Conservation (phyloP, 2,329 filamentous ascomycete genomes). For the Penicillium sp. region DNA sequence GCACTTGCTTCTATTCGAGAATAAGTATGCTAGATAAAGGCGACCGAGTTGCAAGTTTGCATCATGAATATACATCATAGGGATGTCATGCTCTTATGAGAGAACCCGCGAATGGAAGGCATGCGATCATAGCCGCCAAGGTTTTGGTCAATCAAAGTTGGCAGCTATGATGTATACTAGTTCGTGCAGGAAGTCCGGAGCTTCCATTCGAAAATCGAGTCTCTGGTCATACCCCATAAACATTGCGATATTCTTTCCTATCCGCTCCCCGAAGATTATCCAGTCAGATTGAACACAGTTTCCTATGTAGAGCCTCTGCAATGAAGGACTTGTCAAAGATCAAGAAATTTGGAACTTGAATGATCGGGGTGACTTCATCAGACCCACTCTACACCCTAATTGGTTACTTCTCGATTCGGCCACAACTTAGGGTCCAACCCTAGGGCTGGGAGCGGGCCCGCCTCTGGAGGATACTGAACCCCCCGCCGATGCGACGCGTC, state of each 20-base stretch:
- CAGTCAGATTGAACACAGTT: not conserved
- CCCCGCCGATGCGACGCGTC: not conserved
- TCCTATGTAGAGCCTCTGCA: not conserved
- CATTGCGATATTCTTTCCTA: too few relatives aligned
- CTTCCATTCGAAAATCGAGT: not conserved
- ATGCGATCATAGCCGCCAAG: not conserved
- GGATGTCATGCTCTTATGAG: slow-evolving; percentile 30
- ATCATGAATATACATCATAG: slow-evolving; percentile 33
- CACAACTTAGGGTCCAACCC: slow-evolving; percentile 32
- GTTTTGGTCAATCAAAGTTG: slow-evolving; percentile 12
- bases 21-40: not conserved
- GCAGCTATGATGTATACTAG: slow-evolving; percentile 9
- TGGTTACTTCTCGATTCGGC: slow-evolving; percentile 6
- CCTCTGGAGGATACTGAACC: too few relatives aligned
- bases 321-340: not conserved
- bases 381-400: slow-evolving; percentile 31
- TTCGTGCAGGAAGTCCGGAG: not conserved
- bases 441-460: slow-evolving; percentile 29
- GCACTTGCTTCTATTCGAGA: not conserved
- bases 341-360: not conserved
- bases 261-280: not conserved
- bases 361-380: slow-evolving; percentile 26
- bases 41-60: not conserved
- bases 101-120: not conserved
- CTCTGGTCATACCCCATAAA: not conserved